Conservation (phyloP, 495 filamentous ascomycete genomes). For the Penicillium maclennaniae region DNA sequence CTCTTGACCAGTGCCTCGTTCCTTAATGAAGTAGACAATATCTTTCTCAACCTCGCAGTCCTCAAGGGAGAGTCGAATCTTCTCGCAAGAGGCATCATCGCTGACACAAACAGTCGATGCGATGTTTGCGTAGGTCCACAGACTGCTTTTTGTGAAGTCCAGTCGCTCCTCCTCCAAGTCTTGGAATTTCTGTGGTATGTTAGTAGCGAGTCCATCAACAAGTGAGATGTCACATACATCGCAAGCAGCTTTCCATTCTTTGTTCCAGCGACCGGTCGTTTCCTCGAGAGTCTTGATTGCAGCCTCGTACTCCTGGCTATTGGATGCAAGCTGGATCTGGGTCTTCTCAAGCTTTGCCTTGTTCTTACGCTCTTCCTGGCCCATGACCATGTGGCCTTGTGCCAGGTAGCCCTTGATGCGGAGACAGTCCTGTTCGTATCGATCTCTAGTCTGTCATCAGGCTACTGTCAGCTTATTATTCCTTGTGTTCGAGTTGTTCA, state of each 20-base stretch:
- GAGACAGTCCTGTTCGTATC: slow-evolving; percentile 93
- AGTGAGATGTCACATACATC: slow-evolving; percentile 53
- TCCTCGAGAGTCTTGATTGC: slow-evolving; percentile 93
- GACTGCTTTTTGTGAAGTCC: slow-evolving; percentile 93
- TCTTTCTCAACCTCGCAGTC: slow-evolving; percentile 96
- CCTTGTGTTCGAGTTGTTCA: neutral
- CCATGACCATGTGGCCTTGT: slow-evolving; percentile 99
- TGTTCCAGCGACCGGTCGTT: slow-evolving; percentile 93
- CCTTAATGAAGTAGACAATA: slow-evolving; percentile 83
- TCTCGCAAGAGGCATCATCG: slow-evolving; percentile 96
- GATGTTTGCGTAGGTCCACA: slow-evolving; percentile 97
- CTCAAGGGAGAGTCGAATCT: slow-evolving; percentile 90
- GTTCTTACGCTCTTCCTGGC: slow-evolving; percentile 97
- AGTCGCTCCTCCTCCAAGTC: slow-evolving; percentile 96
- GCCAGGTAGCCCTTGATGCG: slow-evolving; percentile 98
- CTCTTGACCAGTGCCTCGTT: slow-evolving; percentile 88
- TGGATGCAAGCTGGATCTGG: slow-evolving; percentile 85
- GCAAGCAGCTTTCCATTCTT: slow-evolving; percentile 95
- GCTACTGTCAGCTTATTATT: slow-evolving; percentile 21
- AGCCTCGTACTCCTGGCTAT: slow-evolving; percentile 88
- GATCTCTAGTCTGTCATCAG: slow-evolving; percentile 68
- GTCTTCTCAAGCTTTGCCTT: slow-evolving; percentile 99
- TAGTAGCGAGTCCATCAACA: neutral
- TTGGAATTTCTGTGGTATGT: slow-evolving; percentile 76
- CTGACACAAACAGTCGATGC: slow-evolving; percentile 98